Evolutionary conservation across 441 rosid genomes (phyloP), one percentile per base, ranked within the genome.

Genomic region (Aquilaria agallochum): DNA sequence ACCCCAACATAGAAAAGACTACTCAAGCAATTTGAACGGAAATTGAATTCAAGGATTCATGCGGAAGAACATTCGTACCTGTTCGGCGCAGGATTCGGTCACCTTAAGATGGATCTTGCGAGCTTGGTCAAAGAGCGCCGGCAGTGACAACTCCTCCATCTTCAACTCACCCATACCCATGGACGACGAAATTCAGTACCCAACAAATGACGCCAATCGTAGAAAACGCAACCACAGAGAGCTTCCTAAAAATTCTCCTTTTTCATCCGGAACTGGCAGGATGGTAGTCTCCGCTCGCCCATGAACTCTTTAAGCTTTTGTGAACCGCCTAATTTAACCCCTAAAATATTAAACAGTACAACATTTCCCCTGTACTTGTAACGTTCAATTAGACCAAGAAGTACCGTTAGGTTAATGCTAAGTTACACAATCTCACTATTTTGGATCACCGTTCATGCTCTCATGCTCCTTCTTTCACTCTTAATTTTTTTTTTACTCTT

Each of bases 61-160:
- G 53, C 52, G 40, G 0, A 30, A 7, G 27, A 36, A 42, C 13
- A 3, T n/a, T 2, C 54, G 5, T 42, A 89, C 96, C 90, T 86
- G 93, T 74, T 92, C 95, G 32, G 71, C 77, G 57, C 78, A 42
- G 32, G 90, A 85, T 10, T 85, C 93, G 11, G 84, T 63, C 44
- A 83, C 88, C 11, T 68, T 65, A 2, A 58, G 61, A 74, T 92
- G 85, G 76, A 92, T 83, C 76, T 81, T 89, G 57, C 89, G 86
- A 45, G 95, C 83, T 78, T 80, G 84, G 27, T 88, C 93, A 70
- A 92, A 89, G 40, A 95, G 75, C 31, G 83, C 73, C 9, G 98
- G 81, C 49, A 95, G 75, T 15, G 96, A 71, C 82, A 88, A 40
- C 40, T 86, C 90, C 71, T 86, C 92, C 84, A 70, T 81, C 14